Conservation (phyloP, 2,329 filamentous ascomycete species). For the Alternaria rosae region DNA sequence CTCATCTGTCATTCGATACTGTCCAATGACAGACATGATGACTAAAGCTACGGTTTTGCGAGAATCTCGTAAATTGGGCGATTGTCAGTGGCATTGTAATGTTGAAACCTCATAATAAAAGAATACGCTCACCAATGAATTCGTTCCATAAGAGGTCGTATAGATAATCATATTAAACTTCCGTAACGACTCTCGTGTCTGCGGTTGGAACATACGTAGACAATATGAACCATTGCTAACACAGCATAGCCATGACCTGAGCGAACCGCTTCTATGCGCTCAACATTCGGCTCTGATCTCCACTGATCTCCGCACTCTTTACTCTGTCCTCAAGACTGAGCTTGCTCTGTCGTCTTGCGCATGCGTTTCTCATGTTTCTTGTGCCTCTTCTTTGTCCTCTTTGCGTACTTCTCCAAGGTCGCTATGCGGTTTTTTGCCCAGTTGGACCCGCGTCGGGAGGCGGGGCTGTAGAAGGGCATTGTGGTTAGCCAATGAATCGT, state of each 20-base stretch:
- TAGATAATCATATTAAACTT: no score
- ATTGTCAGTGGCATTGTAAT: no score
- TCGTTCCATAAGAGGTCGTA: no score
- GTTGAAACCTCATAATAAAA: no score
- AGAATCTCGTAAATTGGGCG: no score
- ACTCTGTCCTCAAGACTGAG: background rate
- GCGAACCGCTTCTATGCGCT: background rate
- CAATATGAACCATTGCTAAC: no score
- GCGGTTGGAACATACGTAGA: no score
- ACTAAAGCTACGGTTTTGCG: no score
- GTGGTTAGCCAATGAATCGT: background rate
- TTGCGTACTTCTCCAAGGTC: conserved; percentile 3
- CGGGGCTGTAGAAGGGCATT: background rate
- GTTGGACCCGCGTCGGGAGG: conserved; percentile 6
- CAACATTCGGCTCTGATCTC: background rate
- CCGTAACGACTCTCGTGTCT: no score
- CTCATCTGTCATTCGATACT: no score
- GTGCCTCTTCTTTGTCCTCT: conserved; percentile 2
- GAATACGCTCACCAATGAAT: no score
- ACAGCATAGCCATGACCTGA: background rate
- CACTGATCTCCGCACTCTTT: background rate
- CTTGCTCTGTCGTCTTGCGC: background rate
- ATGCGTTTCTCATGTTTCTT: conserved; percentile 7
- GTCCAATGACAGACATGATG: no score
- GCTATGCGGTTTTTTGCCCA: conserved; percentile 12